These are phyloP conservation scores for Gaultheria prostrata DNA, from an alignment of 148 eudicot species.

Conservation along the genomic window DNA sequence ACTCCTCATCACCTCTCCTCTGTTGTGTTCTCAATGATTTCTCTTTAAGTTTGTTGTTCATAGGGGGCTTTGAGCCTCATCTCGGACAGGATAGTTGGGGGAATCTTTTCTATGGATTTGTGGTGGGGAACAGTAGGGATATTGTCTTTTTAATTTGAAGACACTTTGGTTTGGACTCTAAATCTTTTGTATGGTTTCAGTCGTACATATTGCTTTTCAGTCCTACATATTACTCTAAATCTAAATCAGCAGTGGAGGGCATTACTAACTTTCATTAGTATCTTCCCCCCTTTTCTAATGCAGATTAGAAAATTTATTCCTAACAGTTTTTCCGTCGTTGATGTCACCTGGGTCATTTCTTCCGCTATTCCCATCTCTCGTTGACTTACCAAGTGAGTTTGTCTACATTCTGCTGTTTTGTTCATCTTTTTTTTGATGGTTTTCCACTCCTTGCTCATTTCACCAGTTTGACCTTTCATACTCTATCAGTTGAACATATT, in stretches of 20 bases:
- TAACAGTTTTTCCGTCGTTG: conserved; percentile 65
- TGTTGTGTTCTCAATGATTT: neutral
- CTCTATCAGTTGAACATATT: neutral
- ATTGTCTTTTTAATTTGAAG: no score
- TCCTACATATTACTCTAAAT: neutral
- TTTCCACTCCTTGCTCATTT: neutral
- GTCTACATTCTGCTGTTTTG: neutral
- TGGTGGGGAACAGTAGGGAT: neutral
- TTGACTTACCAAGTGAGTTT: conserved; percentile 89
- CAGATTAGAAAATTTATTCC: conserved; percentile 74
- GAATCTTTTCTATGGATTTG: neutral
- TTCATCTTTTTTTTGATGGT: neutral
- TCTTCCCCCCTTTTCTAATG: conserved; percentile 10
- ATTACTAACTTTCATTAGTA: neutral
- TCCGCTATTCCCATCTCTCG: conserved; percentile 70
- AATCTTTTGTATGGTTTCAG: neutral
- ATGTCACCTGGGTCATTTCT: conserved; percentile 87
- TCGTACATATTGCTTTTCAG: neutral
- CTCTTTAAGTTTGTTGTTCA: neutral
- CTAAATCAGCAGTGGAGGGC: neutral
- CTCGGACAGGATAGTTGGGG: neutral
- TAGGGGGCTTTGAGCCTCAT: neutral
- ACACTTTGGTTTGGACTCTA: no score
- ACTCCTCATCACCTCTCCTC: neutral
- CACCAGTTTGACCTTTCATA: neutral